Evolutionary conservation across 768 basidiomycete genomes (phyloP).

Genomic region (Kwoniella bestiolae): DNA sequence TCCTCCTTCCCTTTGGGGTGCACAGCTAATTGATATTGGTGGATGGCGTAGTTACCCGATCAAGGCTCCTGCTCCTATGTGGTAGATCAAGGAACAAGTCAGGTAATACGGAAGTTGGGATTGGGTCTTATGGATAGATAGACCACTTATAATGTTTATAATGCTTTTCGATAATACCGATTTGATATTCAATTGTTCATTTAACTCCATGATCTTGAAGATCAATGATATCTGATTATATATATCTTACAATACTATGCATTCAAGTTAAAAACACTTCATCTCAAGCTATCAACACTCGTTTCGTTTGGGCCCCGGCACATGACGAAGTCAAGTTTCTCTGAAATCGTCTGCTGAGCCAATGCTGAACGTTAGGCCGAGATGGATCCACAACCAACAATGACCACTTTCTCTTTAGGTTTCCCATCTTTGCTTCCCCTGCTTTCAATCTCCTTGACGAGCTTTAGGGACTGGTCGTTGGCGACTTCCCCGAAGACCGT

Average conservation of each 20-base stretch:
- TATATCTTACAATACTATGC: neutral
- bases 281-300: too few species aligned
- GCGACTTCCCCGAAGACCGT: slow-evolving; percentile 73
- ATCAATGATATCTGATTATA: neutral
- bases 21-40: too few species aligned
- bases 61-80: slow-evolving; percentile 32
- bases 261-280: neutral
- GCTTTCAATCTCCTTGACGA: slow-evolving; percentile 68
- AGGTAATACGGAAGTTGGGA: neutral
- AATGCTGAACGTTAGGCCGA: slow-evolving; percentile 7
- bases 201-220: too few species aligned
- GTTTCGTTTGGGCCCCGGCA: too few species aligned
- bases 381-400: slow-evolving; percentile 35
- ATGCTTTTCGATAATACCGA: too few species aligned
- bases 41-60: slow-evolving; percentile 37
- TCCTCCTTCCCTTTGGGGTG: neutral
- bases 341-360: neutral
- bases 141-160: neutral
- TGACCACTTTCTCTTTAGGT: slow-evolving; percentile 32
- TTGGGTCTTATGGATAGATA: neutral
- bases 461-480: slow-evolving; percentile 63
- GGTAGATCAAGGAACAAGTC: too few species aligned
- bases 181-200: too few species aligned
- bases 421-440: slow-evolving; percentile 40
- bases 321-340: too few species aligned